Conservation (phyloP, 768 basidiomycete species). For the Amanita rimosa region DNA sequence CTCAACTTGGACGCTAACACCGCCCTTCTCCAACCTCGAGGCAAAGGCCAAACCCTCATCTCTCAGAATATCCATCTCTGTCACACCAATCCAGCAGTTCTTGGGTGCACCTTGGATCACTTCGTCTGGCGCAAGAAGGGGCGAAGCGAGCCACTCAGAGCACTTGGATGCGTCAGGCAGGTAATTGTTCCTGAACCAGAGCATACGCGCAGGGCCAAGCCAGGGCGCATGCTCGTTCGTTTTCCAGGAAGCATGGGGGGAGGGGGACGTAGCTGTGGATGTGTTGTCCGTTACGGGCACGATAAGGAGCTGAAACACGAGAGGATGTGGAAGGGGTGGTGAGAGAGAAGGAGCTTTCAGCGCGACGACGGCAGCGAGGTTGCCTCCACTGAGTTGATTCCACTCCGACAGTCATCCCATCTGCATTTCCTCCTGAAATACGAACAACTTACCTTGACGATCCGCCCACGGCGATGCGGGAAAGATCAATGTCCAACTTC, state of each 20-base stretch:
- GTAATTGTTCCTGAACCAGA: constrained; percentile 66
- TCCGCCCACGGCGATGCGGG: constrained; percentile 59
- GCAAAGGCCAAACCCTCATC: constrained; percentile 60
- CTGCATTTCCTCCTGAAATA: neutral
- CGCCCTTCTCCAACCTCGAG: constrained; percentile 38
- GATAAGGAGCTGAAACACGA: constrained; percentile 52
- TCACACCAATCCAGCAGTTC: constrained; percentile 42
- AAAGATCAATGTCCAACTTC: constrained; percentile 35
- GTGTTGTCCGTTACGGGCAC: constrained; percentile 73
- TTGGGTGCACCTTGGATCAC: constrained; percentile 38
- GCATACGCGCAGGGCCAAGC: constrained; percentile 52
- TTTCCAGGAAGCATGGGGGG: constrained; percentile 31
- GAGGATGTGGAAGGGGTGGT: constrained; percentile 31
- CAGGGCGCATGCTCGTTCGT: constrained; percentile 48
- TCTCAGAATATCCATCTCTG: constrained; percentile 54
- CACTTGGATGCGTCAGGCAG: constrained; percentile 50
- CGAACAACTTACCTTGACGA: constrained; percentile 62
- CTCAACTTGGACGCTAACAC: constrained; percentile 41
- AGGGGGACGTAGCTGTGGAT: constrained; percentile 19
- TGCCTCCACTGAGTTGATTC: constrained; percentile 41
- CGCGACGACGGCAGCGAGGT: constrained; percentile 54
- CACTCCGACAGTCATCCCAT: neutral
- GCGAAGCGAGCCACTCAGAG: constrained; percentile 59
- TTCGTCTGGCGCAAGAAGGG: constrained; percentile 53
- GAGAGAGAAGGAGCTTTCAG: constrained; percentile 43